Evolutionary conservation across 2,329 filamentous ascomycete species (phyloP), one percentile per base, ranked within the genome.

Genomic region (Stemphylium beticola): DNA sequence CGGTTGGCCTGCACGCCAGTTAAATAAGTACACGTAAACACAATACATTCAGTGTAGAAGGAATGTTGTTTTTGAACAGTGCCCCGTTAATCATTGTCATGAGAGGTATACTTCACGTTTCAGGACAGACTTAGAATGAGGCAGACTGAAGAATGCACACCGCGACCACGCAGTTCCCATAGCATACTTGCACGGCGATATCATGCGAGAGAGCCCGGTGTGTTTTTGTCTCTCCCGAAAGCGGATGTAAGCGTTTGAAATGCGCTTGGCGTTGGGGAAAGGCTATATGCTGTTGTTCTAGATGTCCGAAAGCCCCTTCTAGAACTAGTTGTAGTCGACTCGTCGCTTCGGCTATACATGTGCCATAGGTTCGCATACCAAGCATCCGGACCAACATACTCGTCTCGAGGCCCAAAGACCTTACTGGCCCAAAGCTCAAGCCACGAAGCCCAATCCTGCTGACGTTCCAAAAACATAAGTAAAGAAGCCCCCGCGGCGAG

Each of bases 401-500:
- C 26, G 26, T 39, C 34, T 49, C 39, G 26, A 50, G 45, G 39
- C 29, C 20, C 18, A 41, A 29, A 32, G 14, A 55, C 11, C 10
- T 24, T 32, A 38, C 15, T 41, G 36, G 22, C 47, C 14, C 22
- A 17, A 36, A 18, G 41, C 14, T 20, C 37, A 47, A 52, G 37
- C 42, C 42, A 34, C 36, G 26, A 32, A 41, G 32, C 34, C 38
- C 22, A 36, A 38, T 18, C 29, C 46, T 36, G 34, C 42, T 53
- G 37, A 47, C 20, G 42, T 18, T 46, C 42, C 51, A 51, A 32
- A 42, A 40, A 41, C 37, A 34, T 18, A 42, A 40, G 24, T 42
- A 18, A 24, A 7, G 15, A 43, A 29, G 26, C 33, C 56, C 54
- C 50, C 44, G 48, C 44, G 44, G 50, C 32, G 29, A 24, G 14